Base-by-base conservation (phyloP, 305 asterid genomes). In the Plantago rigida region DNA sequence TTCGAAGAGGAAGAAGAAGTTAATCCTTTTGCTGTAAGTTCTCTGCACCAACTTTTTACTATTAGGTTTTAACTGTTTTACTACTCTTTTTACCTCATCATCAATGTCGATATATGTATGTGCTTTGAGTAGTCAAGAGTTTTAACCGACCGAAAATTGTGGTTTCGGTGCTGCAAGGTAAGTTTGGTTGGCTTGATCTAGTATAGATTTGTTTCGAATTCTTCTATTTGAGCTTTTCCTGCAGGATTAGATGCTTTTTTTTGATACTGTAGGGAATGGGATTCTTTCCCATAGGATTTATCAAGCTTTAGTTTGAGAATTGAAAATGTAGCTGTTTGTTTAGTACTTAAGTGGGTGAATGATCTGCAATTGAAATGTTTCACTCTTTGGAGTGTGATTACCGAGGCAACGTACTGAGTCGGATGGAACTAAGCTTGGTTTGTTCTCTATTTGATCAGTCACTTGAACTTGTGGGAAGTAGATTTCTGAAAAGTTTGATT, bases 1-100 rank as follows among this genome's bases (percentile, higher is more conserved):
- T 60, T 60, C 22, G 65, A 60, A 9, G 47, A 78, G 66, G 83
- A 73, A 51, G 83, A 84, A 13, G 95, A 86, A 82, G 95, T 81
- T 71, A 88, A 88, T 65, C 97, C 97, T 24, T 89, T 89, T 57
- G 71, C 97, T 68, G 97, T 89, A 75, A 78, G 86, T 61, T 6
- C 41, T n/a, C 55, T 50, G 0, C 8, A 15, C 9, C 7, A 3
- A 48, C 26, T 13, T 6, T 3, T 13, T 48, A n/a, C 2, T 47
- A 47, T 8, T 49, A 15, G 54, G 28, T 6, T 15, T 49, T 17
- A 1, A 3, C 24, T 49, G 19, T 49, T 15, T 17, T 19, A 3
- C 4, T 6, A 5, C 7, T 36, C 9, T 9, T 36, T 1, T 36
- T 1, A 7, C 10, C 10, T 7, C 42, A 6, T 36, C 7, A 36